phyloP scores from a whole-genome alignment of 2,329 filamentous ascomycete species.

The Hypoxylon sp. region DNA sequence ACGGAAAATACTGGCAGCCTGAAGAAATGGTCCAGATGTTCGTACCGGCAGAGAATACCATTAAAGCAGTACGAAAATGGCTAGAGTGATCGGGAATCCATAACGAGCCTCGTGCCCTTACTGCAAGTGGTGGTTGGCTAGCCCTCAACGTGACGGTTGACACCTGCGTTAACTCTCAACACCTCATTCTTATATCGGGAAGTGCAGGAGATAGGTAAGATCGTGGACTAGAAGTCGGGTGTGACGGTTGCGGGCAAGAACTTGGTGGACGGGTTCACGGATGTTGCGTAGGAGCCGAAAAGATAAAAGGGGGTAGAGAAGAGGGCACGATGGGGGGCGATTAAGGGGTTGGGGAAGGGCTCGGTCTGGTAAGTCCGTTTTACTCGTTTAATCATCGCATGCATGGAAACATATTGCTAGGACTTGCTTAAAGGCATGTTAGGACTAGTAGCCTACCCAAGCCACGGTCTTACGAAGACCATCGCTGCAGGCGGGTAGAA shows the following conservation, averaged over 20 bases:
- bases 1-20: slow-evolving; percentile 50
- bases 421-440: slow-evolving; percentile 22
- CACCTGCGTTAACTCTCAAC: no score
- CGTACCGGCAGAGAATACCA: slow-evolving; percentile 23
- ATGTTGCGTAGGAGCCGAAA: slow-evolving; percentile 57
- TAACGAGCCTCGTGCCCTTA: slow-evolving; percentile 21
- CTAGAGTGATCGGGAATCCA: slow-evolving; percentile 32
- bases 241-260: slow-evolving; percentile 58
- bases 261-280: slow-evolving; percentile 57
- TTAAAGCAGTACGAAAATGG: slow-evolving; percentile 24
- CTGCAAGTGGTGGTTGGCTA: slow-evolving; percentile 29
- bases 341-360: slow-evolving; percentile 59
- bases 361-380: slow-evolving; percentile 46
- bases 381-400: neutral
- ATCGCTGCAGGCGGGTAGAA: slow-evolving; percentile 7
- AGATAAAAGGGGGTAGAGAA: slow-evolving; percentile 54
- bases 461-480: slow-evolving; percentile 26
- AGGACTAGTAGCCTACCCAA: slow-evolving; percentile 41
- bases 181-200: slow-evolving; percentile 66
- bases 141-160: slow-evolving; percentile 30
- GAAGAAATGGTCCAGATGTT: slow-evolving; percentile 43
- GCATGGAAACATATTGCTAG: neutral
- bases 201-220: slow-evolving; percentile 51
- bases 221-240: slow-evolving; percentile 61
- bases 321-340: slow-evolving; percentile 56